These are phyloP conservation scores for Phytophthora hibernalis DNA, from an alignment of 352 stramenopile species.

Conservation along the genomic window DNA sequence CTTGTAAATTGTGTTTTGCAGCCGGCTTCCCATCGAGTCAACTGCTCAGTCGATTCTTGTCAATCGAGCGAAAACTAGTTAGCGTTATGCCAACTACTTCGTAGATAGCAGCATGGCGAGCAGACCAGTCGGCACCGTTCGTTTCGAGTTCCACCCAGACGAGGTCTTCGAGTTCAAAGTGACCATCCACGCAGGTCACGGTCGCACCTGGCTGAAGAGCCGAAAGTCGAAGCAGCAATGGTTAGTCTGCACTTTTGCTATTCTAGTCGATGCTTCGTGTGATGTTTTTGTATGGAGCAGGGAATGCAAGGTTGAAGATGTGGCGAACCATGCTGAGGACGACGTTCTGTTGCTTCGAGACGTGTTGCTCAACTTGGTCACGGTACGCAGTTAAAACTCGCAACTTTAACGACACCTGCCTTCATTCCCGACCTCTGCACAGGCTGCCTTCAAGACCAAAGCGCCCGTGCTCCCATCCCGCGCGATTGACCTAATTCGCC, in stretches of 20 bases:
- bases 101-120: not conserved
- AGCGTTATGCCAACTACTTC: not conserved
- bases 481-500: not conserved
- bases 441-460: constrained; percentile 1
- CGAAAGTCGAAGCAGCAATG: constrained; percentile 17
- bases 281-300: not conserved
- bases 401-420: not conserved
- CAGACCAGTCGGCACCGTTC: not conserved
- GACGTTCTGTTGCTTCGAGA: constrained; percentile 4
- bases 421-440: not conserved
- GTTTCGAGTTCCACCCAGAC: constrained; percentile 3
- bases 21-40: too few species aligned
- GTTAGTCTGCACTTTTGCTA: not conserved
- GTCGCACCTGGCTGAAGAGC: constrained; percentile 11
- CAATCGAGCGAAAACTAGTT: not conserved
- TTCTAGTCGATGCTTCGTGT: not conserved
- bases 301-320: constrained; percentile 9
- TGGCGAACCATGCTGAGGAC: not conserved
- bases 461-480: not conserved
- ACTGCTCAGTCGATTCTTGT: not conserved
- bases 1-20: too few species aligned
- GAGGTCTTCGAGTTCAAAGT: constrained; percentile 8
- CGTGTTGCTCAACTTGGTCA: not conserved
- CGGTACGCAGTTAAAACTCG: not conserved
- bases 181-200: not conserved